These are phyloP conservation scores for Hysterangium stoloniferum DNA, from an alignment of 768 basidiomycete species.

Conservation along the genomic window DNA sequence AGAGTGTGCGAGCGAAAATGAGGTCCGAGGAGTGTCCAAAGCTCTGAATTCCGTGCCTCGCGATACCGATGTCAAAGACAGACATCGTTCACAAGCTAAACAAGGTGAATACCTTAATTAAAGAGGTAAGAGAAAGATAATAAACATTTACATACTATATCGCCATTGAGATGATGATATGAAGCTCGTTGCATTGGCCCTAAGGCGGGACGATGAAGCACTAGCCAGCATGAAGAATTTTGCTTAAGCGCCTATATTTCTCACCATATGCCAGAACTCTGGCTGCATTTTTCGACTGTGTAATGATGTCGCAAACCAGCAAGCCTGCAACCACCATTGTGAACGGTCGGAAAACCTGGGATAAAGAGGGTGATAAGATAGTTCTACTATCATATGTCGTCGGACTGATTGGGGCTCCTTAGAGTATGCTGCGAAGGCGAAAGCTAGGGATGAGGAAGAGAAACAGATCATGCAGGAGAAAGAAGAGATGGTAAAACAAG, in stretches of 20 bases:
- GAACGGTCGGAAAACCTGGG: slow-evolving; percentile 93
- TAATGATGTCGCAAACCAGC: too few species aligned
- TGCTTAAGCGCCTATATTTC: not conserved
- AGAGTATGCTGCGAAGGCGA: slow-evolving; percentile 55
- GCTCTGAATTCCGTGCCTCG: too few species aligned
- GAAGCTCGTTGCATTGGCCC: not conserved
- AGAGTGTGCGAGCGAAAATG: too few species aligned
- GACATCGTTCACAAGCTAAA: not conserved
- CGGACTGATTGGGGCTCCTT: not conserved
- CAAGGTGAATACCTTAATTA: not conserved
- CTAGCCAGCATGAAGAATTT: not conserved
- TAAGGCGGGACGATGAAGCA: not conserved
- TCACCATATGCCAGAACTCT: not conserved
- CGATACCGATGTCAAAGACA: too few species aligned
- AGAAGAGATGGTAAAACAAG: slow-evolving; percentile 78
- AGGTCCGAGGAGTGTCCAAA: too few species aligned
- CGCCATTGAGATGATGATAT: not conserved
- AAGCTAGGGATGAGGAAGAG: slow-evolving; percentile 73
- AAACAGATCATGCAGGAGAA: slow-evolving; percentile 79
- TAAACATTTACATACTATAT: not conserved
- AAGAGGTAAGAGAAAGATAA: not conserved
- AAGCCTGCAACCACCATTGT: too few species aligned
- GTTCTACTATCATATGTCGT: not conserved
- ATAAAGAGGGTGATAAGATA: slow-evolving; percentile 58
- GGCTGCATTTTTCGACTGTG: too few species aligned